Evolutionary conservation across 495 filamentous ascomycete genomes (phyloP).

Genomic region (Xylaria intraflava): DNA sequence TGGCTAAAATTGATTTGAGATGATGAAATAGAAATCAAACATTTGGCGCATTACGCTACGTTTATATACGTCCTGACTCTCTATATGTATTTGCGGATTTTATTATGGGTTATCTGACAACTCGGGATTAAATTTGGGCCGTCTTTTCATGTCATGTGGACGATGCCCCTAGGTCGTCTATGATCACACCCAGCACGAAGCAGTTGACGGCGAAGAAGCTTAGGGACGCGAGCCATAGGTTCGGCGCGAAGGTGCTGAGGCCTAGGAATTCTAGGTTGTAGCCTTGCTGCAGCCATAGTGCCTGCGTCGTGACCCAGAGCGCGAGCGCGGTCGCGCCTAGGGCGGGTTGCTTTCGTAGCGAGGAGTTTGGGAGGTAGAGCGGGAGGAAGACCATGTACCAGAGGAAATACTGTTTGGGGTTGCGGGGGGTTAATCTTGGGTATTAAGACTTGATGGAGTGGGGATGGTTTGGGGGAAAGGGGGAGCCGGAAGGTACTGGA

Average conservation of each 20-base stretch:
- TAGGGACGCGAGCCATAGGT: slow-evolving; percentile 67
- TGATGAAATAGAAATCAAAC: slow-evolving; percentile 11
- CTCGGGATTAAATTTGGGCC: too few relatives aligned
- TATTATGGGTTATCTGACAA: neutral
- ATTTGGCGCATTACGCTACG: neutral
- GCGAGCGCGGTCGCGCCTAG: slow-evolving; percentile 56
- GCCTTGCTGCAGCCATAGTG: slow-evolving; percentile 79
- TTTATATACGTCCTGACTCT: neutral
- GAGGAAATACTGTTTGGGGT: slow-evolving; percentile 74
- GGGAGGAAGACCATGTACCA: slow-evolving; percentile 95
- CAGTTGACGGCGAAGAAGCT: slow-evolving; percentile 79
- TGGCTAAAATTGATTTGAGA: neutral
- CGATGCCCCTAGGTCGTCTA: slow-evolving; percentile 53
- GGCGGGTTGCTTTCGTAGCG: slow-evolving; percentile 51
- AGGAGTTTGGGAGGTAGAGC: slow-evolving; percentile 77
- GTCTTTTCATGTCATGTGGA: neutral
- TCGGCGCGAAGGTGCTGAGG: slow-evolving; percentile 74
- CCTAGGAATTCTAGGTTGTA: slow-evolving; percentile 86
- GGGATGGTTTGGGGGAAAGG: neutral
- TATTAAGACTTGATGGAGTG: neutral
- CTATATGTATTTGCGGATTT: neutral
- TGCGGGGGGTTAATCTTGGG: neutral
- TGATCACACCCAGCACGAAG: slow-evolving; percentile 77
- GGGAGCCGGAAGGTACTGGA: neutral
- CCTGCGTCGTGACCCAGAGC: slow-evolving; percentile 71